Base-by-base conservation (phyloP, 1,139 yeast species). In the Saccharomyces hybrid region DNA sequence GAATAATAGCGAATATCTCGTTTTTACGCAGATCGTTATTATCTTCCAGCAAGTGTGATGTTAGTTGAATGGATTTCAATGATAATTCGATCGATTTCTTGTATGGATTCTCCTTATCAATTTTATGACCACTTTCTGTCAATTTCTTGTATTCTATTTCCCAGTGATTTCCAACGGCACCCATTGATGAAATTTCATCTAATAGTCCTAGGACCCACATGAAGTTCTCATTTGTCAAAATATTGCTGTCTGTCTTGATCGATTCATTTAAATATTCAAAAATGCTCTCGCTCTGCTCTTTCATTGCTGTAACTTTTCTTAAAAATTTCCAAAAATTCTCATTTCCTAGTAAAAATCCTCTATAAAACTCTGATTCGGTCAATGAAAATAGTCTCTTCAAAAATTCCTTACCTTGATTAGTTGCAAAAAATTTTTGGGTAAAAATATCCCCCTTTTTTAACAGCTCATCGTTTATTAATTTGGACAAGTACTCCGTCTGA, bases 171-270 rank as follows among this genome's bases (percentile, higher is more conserved):
- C 90, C 95, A 54, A 84, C 75, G 0, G 95, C 90, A 3, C 96
- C 96, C 50, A 86, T 80, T 1, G 93, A 86, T 0, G 95, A 87
- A 25, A 89, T 78, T 60, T 88, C 96, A 67, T 88, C 96, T 48
- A 88, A 72, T 25, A 88, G 71, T 1, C 90, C 91, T 48, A 90
- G 72, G 14, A 85, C 66, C 59, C 80, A 77, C 79, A 85, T 79
- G 61, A 81, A 86, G 63, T 84, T 86, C 1, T 70, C 70, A 1
- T 75, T 72, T 5, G 68, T 72, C 16, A 85, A 72, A 28, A 76
- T 72, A 5, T 67, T 62, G 2, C 78, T 70, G 0, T 76, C 67
- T 3, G 71, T 66, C 7, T 70, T 70, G 2, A 83, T 65, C 8
- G 83, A 62, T 1, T 70, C 67, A 49, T 78, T 79, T 42, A 83